Evolutionary conservation across 2,329 filamentous ascomycete genomes (phyloP), one percentile per base, ranked within the genome.

Genomic region (Polytolypa hystricis): DNA sequence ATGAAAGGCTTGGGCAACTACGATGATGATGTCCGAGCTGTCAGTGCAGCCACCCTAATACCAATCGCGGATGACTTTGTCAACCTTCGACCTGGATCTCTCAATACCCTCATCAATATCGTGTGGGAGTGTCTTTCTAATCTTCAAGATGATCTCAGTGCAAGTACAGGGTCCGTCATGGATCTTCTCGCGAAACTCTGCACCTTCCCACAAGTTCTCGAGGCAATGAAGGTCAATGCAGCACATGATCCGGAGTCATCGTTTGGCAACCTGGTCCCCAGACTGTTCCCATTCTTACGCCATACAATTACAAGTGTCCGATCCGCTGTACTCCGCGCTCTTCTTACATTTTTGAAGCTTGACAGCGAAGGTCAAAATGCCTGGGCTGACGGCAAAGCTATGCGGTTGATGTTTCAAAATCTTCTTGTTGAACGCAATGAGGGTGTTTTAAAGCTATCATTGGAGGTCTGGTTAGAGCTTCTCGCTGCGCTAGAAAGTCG

Each of bases 151-250:
- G 91, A 98, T 54, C 70, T 98, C 12, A 96, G 87, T 57, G 91
- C 91, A 3, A 96, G 91, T 57, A 98, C 93, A 7, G 91, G 91
- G 32, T 93, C 86, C 39, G 93, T 98, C 37, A 98, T 98, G 93
- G 93, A 98, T 57, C 73, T 98, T 27, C 71, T 98, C 12, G 91
- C 93, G 10, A 96, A 91, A 42, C 75, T 98, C 2, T 98, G 91
- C 64, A 82, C 86, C 44, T 98, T 95, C 65, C 84, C 84, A 0
- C 77, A 94, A 62, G 89, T 96, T 5, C 65, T 98, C 20, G 78
- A 89, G 42, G 83, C 89, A 10, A 98, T 98, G 91, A 93, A 93
- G 61, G 66, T 69, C 19, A 94, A 93, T 38, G 89, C 89, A 5
- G 76, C 77, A 5, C 71, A 81, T 50, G 83, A 95, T 51, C 74